Percentiles rank a stretch among this genome's conserved stretches.
These are phyloP conservation scores for Rhodamnia argentea DNA, from an alignment of 345 rosid genomes.

Conservation along the genomic window DNA sequence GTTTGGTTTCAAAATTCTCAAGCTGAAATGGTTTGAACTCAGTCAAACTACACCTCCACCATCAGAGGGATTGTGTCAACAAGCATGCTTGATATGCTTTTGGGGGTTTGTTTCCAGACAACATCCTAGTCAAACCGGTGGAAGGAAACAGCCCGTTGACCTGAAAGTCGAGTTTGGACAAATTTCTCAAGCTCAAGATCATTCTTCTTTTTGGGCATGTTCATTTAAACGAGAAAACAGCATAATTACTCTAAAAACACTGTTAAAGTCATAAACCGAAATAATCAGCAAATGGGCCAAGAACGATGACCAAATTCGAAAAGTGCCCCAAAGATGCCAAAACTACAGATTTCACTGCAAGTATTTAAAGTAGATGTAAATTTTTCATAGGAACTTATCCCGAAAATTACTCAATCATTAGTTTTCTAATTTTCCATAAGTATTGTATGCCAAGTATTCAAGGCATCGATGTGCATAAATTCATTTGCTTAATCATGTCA, in stretches of 20 bases:
- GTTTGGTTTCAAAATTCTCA: not conserved
- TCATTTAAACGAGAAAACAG: not conserved
- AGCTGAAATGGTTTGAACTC: not conserved
- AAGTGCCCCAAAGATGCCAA: not conserved
- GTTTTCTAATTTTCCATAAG: no score
- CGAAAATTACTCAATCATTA: not conserved
- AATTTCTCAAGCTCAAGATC: not conserved
- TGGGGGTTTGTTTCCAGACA: not conserved
- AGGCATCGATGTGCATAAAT: not conserved
- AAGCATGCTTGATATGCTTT: not conserved
- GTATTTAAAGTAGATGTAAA: no score
- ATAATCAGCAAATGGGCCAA: not conserved
- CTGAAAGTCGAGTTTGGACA: not conserved
- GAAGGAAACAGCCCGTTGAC: not conserved
- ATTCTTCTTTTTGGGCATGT: not conserved
- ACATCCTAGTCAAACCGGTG: not conserved
- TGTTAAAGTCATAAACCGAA: not conserved
- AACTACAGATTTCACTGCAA: not conserved
- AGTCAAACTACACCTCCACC: not conserved
- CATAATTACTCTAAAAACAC: not conserved
- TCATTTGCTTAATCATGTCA: no score
- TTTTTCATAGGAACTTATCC: not conserved
- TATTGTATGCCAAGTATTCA: not conserved
- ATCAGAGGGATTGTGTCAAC: not conserved
- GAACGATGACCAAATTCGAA: not conserved